Conservation (phyloP, 2,329 filamentous ascomycete species). For the Anthostomella pinea region DNA sequence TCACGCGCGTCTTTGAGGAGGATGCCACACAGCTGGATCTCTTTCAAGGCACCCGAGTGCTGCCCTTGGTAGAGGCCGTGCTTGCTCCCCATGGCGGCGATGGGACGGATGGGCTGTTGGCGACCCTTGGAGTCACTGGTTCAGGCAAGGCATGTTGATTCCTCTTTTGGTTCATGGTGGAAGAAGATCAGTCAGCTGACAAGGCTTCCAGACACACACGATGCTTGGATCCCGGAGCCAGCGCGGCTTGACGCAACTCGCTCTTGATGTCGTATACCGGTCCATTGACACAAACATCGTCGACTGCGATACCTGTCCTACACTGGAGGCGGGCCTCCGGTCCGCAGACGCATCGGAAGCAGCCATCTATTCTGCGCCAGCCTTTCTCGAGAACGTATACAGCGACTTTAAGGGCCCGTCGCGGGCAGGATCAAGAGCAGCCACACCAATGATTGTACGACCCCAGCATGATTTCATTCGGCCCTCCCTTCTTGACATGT, state of each 20-base stretch:
- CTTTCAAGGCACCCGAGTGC: slow-evolving; percentile 75
- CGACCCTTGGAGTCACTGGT: slow-evolving; percentile 89
- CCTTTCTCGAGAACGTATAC: slow-evolving; percentile 78
- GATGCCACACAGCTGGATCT: slow-evolving; percentile 79
- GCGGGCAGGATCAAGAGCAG: slow-evolving; percentile 61
- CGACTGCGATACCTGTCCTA: slow-evolving; percentile 54
- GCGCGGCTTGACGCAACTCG: slow-evolving; percentile 86
- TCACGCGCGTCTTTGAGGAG: slow-evolving; percentile 91
- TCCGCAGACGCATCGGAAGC: slow-evolving; percentile 80
- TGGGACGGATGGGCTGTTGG: slow-evolving; percentile 83
- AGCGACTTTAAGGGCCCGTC: slow-evolving; percentile 58
- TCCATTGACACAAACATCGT: slow-evolving; percentile 73
- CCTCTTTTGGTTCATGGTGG: not conserved
- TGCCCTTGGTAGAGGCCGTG: slow-evolving; percentile 76
- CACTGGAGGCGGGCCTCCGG: slow-evolving; percentile 70
- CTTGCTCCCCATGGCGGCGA: slow-evolving; percentile 69
- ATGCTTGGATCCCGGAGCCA: slow-evolving; percentile 86
- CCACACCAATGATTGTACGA: slow-evolving; percentile 68
- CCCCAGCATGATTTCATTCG: slow-evolving; percentile 42
- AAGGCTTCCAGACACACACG: slow-evolving; percentile 72
- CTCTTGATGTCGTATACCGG: slow-evolving; percentile 84
- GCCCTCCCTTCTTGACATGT: slow-evolving; percentile 35
- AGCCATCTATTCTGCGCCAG: slow-evolving; percentile 67
- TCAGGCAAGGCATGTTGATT: slow-evolving; percentile 78
- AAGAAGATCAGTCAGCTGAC: slow-evolving; percentile 5